Conservation (phyloP, 1,284 basidiomycete genomes). For the Microbotryum scabiosae region DNA sequence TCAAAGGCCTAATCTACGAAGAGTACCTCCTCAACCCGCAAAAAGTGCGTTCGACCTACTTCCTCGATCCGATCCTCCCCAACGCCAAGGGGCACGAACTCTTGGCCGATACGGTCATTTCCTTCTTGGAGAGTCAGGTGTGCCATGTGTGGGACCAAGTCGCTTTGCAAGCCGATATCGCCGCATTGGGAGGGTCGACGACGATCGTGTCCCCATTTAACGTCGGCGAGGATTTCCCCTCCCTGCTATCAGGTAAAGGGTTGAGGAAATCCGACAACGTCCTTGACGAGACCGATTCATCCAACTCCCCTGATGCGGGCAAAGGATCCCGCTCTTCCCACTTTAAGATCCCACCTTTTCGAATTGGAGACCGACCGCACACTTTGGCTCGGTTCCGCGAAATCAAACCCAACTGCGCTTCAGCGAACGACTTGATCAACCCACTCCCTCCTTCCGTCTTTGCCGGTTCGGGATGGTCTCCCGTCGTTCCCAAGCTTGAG, state of each 20-base stretch:
- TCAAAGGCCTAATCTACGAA: constrained; percentile 71
- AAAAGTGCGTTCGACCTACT: constrained; percentile 58
- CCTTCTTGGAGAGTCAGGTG: constrained; percentile 78
- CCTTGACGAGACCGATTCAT: constrained; percentile 30
- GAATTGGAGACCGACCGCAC: constrained; percentile 63
- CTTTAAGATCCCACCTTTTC: constrained; percentile 55
- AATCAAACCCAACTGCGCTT: constrained; percentile 77
- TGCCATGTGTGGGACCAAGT: constrained; percentile 74
- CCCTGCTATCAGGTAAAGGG: constrained; percentile 38
- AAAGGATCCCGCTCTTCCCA: constrained; percentile 34
- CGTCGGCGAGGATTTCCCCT: constrained; percentile 31
- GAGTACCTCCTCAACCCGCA: constrained; percentile 68
- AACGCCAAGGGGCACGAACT: constrained; percentile 70
- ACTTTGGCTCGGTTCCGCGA: constrained; percentile 62
- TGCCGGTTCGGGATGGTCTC: constrained; percentile 78
- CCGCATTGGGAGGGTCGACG: constrained; percentile 28
- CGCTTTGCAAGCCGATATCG: constrained; percentile 47
- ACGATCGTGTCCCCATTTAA: constrained; percentile 18
- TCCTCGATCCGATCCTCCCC: constrained; percentile 72
- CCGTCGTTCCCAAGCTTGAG: constrained; percentile 55
- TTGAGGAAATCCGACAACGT: constrained; percentile 41
- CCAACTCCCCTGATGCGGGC: constrained; percentile 19
- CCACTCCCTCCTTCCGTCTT: constrained; percentile 81
- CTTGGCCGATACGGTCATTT: constrained; percentile 71
- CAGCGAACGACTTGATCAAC: constrained; percentile 88